Evolutionary conservation across 768 basidiomycete species (phyloP), one percentile per base, ranked within the genome.

Genomic region (Lyophyllum shimeji): DNA sequence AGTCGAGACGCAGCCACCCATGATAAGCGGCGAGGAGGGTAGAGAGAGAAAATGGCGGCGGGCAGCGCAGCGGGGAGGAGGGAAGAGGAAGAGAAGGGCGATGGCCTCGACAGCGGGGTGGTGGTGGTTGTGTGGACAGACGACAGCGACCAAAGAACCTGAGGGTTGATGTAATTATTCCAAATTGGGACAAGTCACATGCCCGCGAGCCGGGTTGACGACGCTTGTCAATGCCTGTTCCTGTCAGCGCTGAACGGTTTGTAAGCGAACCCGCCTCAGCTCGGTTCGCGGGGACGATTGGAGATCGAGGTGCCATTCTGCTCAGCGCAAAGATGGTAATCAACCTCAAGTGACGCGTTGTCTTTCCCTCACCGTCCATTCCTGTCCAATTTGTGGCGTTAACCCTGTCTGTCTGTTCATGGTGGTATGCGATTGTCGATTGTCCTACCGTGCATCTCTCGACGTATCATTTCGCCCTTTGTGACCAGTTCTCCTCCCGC

Each of bases 1-100:
- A 53, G 77, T 74, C 7, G 84, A 88, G 42, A 86, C 74, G 68
- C 87, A 89, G 69, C 84, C 86, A 57, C 87, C 87, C 87, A 89
- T 89, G 15, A 17, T 37, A 37, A 12, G 15, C 3, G 34, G 34
- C 7, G 34, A 17, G 15, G 34, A 13, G 15, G 34, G 34, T 8
- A 13, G 34, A 37, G 12, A 13, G 15, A 13, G 34, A 37, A 13
- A 37, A 12, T 3, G 34, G 34, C 34, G 34, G 12, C 7, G 34
- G 9, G n/a, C n/a, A n/a, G 31, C 6, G 31, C 7, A 33, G 34
- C 8, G 15, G 15, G 34, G 34, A 17, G 15, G 34, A 13, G 15
- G 34, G 34, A 37, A 13, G 34, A 37, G 12, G 34, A 37, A 13
- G 34, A 37, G 34, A 37, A 12, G 6, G 34, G 34, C 34, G 34